phyloP scores from a whole-genome alignment of 1,284 basidiomycete species.

The Coniferiporia weirii region DNA sequence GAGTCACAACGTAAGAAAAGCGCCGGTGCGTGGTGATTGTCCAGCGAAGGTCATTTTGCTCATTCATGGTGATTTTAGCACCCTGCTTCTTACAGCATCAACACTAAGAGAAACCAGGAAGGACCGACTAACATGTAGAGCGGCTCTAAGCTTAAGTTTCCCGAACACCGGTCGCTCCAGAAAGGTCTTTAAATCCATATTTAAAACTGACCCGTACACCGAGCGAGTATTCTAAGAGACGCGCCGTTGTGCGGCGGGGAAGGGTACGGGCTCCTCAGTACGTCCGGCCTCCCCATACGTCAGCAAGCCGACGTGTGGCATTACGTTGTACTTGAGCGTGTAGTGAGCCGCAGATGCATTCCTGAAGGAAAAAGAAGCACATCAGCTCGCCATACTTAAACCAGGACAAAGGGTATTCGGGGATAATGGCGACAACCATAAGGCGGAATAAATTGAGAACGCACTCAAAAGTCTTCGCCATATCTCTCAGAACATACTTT shows the following conservation, averaged over 20 bases:
- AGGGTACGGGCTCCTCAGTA: constrained; percentile 47
- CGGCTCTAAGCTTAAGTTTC: not conserved
- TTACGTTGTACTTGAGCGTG: constrained; percentile 81
- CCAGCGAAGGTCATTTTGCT: no score
- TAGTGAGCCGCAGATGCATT: constrained; percentile 64
- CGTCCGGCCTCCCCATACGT: constrained; percentile 71
- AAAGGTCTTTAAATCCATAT: not conserved
- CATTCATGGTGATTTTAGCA: no score
- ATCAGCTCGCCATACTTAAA: constrained; percentile 13
- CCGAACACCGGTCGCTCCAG: not conserved
- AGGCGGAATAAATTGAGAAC: constrained; percentile 28
- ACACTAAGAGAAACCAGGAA: not conserved
- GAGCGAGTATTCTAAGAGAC: constrained; percentile 19
- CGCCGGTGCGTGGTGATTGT: no score
- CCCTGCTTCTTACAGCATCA: not conserved
- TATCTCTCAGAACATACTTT: constrained; percentile 81
- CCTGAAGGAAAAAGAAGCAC: constrained; percentile 32
- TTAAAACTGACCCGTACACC: not conserved
- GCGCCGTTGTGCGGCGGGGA: constrained; percentile 40
- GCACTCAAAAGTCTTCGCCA: constrained; percentile 74
- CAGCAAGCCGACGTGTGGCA: constrained; percentile 83
- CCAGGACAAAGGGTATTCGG: constrained; percentile 1
- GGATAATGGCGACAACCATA: not conserved
- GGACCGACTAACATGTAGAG: not conserved
- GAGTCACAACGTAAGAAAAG: no score